Evolutionary conservation across 2,329 filamentous ascomycete species (phyloP), one percentile per base, ranked within the genome.

Genomic region (Exserohilum rostratum): DNA sequence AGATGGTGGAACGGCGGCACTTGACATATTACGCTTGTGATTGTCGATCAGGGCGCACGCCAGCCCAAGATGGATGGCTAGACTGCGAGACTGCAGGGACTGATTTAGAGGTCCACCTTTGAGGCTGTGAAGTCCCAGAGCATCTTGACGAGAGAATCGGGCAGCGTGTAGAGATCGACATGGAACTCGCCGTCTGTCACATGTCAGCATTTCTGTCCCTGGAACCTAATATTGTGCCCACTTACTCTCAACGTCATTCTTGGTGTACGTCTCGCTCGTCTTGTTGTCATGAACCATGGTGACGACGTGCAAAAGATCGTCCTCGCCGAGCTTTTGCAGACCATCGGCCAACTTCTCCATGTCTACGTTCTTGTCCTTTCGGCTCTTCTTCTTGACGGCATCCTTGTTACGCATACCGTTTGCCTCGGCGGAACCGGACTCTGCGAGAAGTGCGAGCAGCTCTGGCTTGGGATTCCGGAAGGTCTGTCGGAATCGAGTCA

Each of bases 211-310:
- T 11, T 30, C 3, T 34, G 7, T 33, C 11, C 27, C 15, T 9
- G 3, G 22, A 2, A 3, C 38, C 3, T 13, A 25, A 17, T 1
- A 4, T 1, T 22, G 4, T 27, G 18, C n/a, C 39, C 48, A 84
- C 89, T 79, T 80, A 96, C 91, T 90, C 70, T 99, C 95, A 53
- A 97, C 86, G 76, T 99, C 96, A 68, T 97, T 98, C 80, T 96
- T 93, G 45, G 93, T 96, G 78, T 96, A 98, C 1, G 93, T 97
- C 61, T 96, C 92, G 5, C 91, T 86, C 1, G 86, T 88, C 82
- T 98, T 98, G 79, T 97, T 91, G 78, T 99, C 95, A 76, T 98
- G 95, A 59, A 99, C 93, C 85, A 99, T 89, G 79, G 98, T 93
- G 57, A 99, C 96, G 20, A 98, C 91, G 66, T 95, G 90, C 58